These are phyloP conservation scores for Tilletia setariae DNA, from an alignment of 1,284 basidiomycete species.

Conservation along the genomic window DNA sequence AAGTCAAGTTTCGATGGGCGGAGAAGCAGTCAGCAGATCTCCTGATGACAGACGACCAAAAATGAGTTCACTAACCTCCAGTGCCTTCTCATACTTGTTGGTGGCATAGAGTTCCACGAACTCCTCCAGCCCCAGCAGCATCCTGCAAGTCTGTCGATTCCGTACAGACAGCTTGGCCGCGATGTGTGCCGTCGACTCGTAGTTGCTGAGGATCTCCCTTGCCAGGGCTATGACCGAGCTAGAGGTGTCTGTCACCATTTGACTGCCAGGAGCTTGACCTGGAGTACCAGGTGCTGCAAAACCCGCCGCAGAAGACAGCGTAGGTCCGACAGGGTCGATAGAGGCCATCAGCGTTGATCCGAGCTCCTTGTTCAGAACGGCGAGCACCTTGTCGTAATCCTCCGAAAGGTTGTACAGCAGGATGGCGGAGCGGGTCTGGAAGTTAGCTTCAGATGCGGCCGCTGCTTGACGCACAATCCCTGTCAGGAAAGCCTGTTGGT, in stretches of 20 bases:
- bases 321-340: slow-evolving; percentile 10
- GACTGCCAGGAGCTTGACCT: neutral
- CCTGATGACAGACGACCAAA: too few relatives aligned
- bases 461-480: slow-evolving; percentile 80
- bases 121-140: slow-evolving; percentile 75
- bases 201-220: slow-evolving; percentile 76
- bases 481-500: slow-evolving; percentile 71
- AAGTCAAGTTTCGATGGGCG: too few relatives aligned
- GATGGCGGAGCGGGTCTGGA: slow-evolving; percentile 81
- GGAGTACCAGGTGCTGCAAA: neutral
- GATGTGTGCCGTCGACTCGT: slow-evolving; percentile 62
- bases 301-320: neutral
- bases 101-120: slow-evolving; percentile 73
- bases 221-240: slow-evolving; percentile 69
- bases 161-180: slow-evolving; percentile 67
- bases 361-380: slow-evolving; percentile 80
- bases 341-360: slow-evolving; percentile 63
- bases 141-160: slow-evolving; percentile 64
- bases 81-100: slow-evolving; percentile 70
- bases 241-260: neutral
- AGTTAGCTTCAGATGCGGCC: slow-evolving; percentile 66
- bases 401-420: slow-evolving; percentile 93
- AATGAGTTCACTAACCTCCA: slow-evolving; percentile 65
- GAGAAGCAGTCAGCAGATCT: too few relatives aligned
- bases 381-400: slow-evolving; percentile 81